Evolutionary conservation across 2,329 filamentous ascomycete species (phyloP).

Genomic region (Drechslerella stenobrocha): DNA sequence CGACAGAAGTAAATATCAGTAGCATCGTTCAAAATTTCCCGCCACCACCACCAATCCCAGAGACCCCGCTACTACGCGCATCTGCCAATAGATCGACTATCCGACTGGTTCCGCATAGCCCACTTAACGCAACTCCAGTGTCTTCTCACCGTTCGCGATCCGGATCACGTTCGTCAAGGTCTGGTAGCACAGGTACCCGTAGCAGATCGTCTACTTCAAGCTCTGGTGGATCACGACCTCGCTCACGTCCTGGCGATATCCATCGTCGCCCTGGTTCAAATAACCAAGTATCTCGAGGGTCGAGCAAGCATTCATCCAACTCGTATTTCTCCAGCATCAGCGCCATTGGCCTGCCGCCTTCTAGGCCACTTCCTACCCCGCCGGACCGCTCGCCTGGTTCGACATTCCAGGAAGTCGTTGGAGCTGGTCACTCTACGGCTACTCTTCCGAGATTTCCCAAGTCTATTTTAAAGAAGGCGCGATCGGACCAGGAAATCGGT

Average conservation of each 20-base stretch:
- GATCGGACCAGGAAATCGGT: slow-evolving; percentile 38
- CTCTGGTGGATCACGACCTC: slow-evolving; percentile 41
- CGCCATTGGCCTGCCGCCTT: slow-evolving; percentile 43
- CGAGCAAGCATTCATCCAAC: slow-evolving; percentile 33
- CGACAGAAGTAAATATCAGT: slow-evolving; percentile 29
- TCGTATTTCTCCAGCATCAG: slow-evolving; percentile 44
- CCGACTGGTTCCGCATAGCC: slow-evolving; percentile 45
- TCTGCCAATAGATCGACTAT: slow-evolving; percentile 34
- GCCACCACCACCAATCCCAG: slow-evolving; percentile 46
- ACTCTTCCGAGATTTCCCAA: slow-evolving; percentile 38
- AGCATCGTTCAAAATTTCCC: slow-evolving; percentile 46
- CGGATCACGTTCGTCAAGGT: slow-evolving; percentile 33
- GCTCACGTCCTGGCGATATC: slow-evolving; percentile 24
- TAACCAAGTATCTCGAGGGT: slow-evolving; percentile 37
- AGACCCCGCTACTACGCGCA: slow-evolving; percentile 24
- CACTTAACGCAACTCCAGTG: slow-evolving; percentile 40
- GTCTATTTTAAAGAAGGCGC: slow-evolving; percentile 41
- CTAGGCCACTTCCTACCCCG: slow-evolving; percentile 42
- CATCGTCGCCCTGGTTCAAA: slow-evolving; percentile 38
- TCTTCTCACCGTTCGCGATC: slow-evolving; percentile 37
- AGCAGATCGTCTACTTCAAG: slow-evolving; percentile 44
- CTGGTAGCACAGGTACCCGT: slow-evolving; percentile 36
- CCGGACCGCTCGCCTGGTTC: slow-evolving; percentile 32
- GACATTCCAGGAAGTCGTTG: slow-evolving; percentile 23
- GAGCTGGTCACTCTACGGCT: slow-evolving; percentile 18